Evolutionary conservation across 345 rosid genomes (phyloP), one percentile per base, ranked within the genome.

Genomic region (Populus pruinosa): DNA sequence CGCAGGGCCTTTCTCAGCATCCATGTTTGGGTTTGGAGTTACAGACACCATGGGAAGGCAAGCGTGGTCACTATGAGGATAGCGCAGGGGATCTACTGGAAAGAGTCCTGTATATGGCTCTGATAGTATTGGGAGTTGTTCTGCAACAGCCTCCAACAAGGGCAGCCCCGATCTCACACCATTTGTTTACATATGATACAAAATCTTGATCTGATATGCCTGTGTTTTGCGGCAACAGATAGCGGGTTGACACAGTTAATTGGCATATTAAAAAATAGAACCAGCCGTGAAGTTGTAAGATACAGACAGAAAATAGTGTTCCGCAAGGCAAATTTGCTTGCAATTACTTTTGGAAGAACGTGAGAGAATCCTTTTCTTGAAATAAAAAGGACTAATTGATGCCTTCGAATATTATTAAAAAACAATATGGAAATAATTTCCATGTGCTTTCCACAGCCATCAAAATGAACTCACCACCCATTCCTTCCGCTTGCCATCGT

Each of bases 191-290:
- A 70, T 87, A 85, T 0, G 97, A 91, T 2, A 92, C 90, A 82
- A 91, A 91, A 77, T 87, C 92, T 67, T 92, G 89, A 82, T 92
- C 87, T 8, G 90, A 82, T 31, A 92, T 90, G 75, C 97, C 92
- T 33, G 92, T 89, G 70, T 90, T 89, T 81, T 87, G 89, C 97
- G 89, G 89, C 87, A 82, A 80, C 44, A 76, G 2, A 9, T 27
- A 67, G 27, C 4, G 29, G 8, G 27, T 12, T 29, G 62, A 12
- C 38, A 16, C 63, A 23, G 68, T 76, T 65, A 47, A 38, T 44
- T 21, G 36, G 20, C 36, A 21, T n/a, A 3, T 10, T 10, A 50
- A 25, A 38, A 39, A 18, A 43, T 36, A 0, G 11, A 50, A n/a
- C 18, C 20, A 74, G 41, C 41, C 49, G n/a, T 2, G 36, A 55